A percentile compares a stretch with the other conserved stretches of the same genome.
These are phyloP conservation scores for Pelargonium fulgidum DNA, from an alignment of 441 rosid genomes.

Conservation along the genomic window DNA sequence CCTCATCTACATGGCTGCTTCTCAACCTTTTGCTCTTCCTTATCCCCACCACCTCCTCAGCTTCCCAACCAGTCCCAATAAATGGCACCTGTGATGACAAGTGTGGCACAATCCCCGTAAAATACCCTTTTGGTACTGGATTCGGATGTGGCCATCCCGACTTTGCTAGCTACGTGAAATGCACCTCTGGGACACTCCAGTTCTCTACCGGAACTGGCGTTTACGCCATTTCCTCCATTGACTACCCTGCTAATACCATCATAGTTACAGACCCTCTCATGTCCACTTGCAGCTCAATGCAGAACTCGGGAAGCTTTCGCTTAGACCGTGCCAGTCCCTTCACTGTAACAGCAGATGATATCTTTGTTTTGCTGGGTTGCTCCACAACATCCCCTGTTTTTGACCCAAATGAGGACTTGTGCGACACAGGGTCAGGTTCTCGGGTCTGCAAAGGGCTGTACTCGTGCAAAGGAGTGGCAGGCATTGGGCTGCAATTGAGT, in stretches of 20 bases:
- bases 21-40: constrained; percentile 25
- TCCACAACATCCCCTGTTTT: constrained; percentile 57
- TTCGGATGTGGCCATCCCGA: constrained; percentile 61
- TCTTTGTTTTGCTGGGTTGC: constrained; percentile 59
- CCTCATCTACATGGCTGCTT: constrained; percentile 21
- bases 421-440: constrained; percentile 48
- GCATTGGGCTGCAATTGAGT: constrained; percentile 49
- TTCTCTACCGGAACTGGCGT: constrained; percentile 48
- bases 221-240: constrained; percentile 44
- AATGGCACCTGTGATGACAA: constrained; percentile 35
- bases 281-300: constrained; percentile 64
- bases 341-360: constrained; percentile 35
- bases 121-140: constrained; percentile 49
- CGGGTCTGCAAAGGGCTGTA: constrained; percentile 57
- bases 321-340: constrained; percentile 52
- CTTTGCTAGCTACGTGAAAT: constrained; percentile 46
- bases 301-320: constrained; percentile 58
- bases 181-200: constrained; percentile 40
- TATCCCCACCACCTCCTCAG: constrained; percentile 19
- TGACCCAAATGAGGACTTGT: constrained; percentile 45
- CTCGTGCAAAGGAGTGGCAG: constrained; percentile 51
- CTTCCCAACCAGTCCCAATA: constrained; percentile 27
- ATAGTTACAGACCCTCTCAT: constrained; percentile 46
- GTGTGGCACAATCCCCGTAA: constrained; percentile 43
- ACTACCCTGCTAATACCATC: constrained; percentile 39